phyloP scores from a whole-genome alignment of 2,329 filamentous ascomycete species.

The Paecilomyces fulvus region DNA sequence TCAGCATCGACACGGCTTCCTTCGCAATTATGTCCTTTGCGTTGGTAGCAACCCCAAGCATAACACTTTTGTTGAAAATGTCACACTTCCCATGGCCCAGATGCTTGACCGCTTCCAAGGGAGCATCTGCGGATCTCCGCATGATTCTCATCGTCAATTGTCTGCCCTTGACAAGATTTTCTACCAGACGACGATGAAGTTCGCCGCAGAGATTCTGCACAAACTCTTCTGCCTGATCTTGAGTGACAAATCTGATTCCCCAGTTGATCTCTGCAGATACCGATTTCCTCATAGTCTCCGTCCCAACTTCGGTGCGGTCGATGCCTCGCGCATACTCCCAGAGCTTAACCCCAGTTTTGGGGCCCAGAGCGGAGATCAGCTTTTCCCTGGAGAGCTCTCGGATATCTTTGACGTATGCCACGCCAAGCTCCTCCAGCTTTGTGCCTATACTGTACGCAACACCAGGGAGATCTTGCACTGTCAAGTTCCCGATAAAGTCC shows the following conservation, averaged over 20 bases:
- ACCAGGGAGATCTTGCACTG: constrained; percentile 75
- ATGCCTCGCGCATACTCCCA: constrained; percentile 88
- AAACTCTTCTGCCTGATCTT: constrained; percentile 91
- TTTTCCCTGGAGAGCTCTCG: constrained; percentile 68
- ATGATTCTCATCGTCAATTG: constrained; percentile 94
- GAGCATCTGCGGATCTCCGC: constrained; percentile 75
- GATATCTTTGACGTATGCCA: constrained; percentile 76
- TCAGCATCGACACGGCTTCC: constrained; percentile 77
- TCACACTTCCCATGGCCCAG: constrained; percentile 94
- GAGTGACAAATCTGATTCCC: constrained; percentile 90
- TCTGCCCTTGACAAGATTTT: constrained; percentile 77
- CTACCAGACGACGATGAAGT: constrained; percentile 67
- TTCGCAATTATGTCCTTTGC: constrained; percentile 61
- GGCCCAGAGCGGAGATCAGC: constrained; percentile 65
- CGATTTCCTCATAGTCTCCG: constrained; percentile 78
- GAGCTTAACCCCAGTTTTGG: constrained; percentile 85
- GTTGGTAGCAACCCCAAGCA: constrained; percentile 79
- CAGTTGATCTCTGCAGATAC: constrained; percentile 97
- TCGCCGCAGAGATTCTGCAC: constrained; percentile 77
- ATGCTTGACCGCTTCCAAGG: constrained; percentile 84
- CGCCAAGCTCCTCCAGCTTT: constrained; percentile 78
- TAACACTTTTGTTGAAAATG: constrained; percentile 77
- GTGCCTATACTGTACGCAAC: constrained; percentile 85
- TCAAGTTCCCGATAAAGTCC: constrained; percentile 66
- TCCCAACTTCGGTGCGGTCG: constrained; percentile 75